These are phyloP conservation scores for Capsicum pubescens DNA, from an alignment of 257 asterid species.

Conservation along the genomic window DNA sequence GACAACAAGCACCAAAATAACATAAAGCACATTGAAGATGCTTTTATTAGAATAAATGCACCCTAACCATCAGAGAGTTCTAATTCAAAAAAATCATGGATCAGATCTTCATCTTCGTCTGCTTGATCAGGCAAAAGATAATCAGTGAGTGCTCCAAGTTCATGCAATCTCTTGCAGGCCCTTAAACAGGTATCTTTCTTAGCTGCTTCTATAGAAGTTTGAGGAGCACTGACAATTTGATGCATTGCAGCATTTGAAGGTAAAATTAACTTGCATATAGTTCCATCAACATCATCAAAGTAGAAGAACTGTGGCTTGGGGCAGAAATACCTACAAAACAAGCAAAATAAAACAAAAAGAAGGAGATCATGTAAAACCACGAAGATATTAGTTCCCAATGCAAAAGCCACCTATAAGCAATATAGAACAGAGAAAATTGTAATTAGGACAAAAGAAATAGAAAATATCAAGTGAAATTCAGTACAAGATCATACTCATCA, in stretches of 20 bases:
- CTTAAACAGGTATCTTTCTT: constrained; percentile 90
- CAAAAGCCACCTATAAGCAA: constrained; percentile 2
- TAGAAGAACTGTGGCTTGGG: constrained; percentile 77
- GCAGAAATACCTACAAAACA: constrained; percentile 67
- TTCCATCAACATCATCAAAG: constrained; percentile 74
- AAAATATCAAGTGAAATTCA: constrained; percentile 25
- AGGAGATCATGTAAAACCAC: constrained; percentile 23
- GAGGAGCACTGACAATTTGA: constrained; percentile 70
- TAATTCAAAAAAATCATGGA: constrained; percentile 58
- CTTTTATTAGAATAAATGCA: neutral
- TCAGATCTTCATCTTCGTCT: constrained; percentile 51
- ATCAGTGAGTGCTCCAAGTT: constrained; percentile 87
- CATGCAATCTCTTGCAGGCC: constrained; percentile 91
- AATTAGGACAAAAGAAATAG: constrained; percentile 26
- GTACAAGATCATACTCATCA: constrained; percentile 76
- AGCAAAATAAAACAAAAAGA: constrained; percentile 26
- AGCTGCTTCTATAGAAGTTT: constrained; percentile 68
- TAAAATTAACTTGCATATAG: constrained; percentile 69
- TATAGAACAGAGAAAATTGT: neutral
- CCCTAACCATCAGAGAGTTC: constrained; percentile 68
- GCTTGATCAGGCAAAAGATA: constrained; percentile 87
- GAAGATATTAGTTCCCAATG: constrained; percentile 24
- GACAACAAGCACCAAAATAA: constrained; percentile 24
- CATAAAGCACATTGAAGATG: constrained; percentile 29
- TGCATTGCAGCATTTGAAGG: constrained; percentile 93